These are phyloP conservation scores for Linnemannia elongata DNA, from an alignment of 192 early-diverging fungal genomes.

Conservation along the genomic window DNA sequence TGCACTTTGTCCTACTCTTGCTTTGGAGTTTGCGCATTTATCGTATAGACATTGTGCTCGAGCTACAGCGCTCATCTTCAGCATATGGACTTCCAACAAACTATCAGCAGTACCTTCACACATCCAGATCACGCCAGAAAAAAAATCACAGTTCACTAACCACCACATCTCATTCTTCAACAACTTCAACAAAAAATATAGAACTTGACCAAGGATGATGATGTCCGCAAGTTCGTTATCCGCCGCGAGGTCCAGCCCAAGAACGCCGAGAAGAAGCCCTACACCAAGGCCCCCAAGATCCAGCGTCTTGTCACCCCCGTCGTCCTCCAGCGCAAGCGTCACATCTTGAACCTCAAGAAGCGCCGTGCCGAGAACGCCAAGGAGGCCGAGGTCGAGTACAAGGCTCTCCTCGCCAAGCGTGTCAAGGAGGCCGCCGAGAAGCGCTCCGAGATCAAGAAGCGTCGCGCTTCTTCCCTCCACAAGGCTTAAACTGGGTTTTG, in stretches of 20 bases:
- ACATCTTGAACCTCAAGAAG: conserved; percentile 89
- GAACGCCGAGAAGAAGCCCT: conserved; percentile 91
- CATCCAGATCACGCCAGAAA: no score
- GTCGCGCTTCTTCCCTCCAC: conserved; percentile 77
- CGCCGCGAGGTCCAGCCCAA: conserved; percentile 95
- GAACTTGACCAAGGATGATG: conserved; percentile 97
- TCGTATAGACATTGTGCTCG: background rate
- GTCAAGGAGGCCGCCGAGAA: conserved; percentile 96
- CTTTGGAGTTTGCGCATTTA: background rate
- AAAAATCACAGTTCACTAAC: background rate
- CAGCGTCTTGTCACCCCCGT: conserved; percentile 98
- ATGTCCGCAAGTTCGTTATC: conserved; percentile 99
- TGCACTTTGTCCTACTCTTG: background rate
- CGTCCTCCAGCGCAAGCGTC: conserved; percentile 96
- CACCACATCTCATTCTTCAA: background rate
- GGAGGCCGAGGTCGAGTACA: conserved; percentile 81
- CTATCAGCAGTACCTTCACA: no score
- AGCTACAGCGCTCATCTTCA: no score
- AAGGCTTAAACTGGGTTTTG: conserved; percentile 60
- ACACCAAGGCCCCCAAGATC: conserved; percentile 97
- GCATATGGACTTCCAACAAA: no score
- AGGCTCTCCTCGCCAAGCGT: conserved; percentile 90
- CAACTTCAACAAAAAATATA: conserved; percentile 29
- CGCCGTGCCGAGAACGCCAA: conserved; percentile 83
- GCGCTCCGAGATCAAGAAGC: conserved; percentile 80